These are phyloP conservation scores for Plasmodium fragile DNA, from an alignment of 169 alveolate genomes.

Conservation along the genomic window DNA sequence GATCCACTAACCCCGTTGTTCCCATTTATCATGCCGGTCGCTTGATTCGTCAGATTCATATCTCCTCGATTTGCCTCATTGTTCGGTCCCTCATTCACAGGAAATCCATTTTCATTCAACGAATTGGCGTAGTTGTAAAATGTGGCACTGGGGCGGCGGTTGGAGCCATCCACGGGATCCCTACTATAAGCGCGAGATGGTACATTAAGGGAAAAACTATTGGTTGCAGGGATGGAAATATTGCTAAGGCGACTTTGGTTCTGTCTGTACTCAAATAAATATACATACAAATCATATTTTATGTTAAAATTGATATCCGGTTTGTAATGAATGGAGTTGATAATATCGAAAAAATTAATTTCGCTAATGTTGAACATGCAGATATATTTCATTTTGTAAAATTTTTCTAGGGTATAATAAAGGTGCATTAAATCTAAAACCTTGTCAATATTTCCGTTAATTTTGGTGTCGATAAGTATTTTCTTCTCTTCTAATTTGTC, in stretches of 20 bases:
- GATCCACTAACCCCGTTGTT: background rate
- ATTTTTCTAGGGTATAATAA: constrained; percentile 69
- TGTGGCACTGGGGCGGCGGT: background rate
- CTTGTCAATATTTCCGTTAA: constrained; percentile 28
- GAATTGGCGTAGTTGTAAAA: background rate
- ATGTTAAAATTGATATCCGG: constrained; percentile 66
- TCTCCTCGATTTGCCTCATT: background rate
- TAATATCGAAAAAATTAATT: constrained; percentile 28
- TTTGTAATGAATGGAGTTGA: constrained; percentile 59
- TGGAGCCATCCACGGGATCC: background rate
- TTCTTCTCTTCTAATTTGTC: constrained; percentile 59
- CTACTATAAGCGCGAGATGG: constrained; percentile 32
- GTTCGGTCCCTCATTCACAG: background rate
- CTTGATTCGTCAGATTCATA: background rate
- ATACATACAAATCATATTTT: constrained; percentile 59
- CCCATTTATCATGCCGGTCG: background rate
- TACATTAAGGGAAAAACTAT: constrained; percentile 15
- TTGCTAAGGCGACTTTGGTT: constrained; percentile 26
- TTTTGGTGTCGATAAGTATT: constrained; percentile 65
- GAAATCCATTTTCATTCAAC: background rate
- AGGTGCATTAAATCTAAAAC: constrained; percentile 58
- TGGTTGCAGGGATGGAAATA: background rate
- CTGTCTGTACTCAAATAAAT: constrained; percentile 40
- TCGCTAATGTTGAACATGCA: constrained; percentile 47
- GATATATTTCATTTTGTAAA: constrained; percentile 71